A percentile compares a stretch with the other conserved stretches of the same genome.
These are phyloP conservation scores for Colletotrichum sp. DNA, from an alignment of 2,329 filamentous ascomycete species.

Conservation along the genomic window DNA sequence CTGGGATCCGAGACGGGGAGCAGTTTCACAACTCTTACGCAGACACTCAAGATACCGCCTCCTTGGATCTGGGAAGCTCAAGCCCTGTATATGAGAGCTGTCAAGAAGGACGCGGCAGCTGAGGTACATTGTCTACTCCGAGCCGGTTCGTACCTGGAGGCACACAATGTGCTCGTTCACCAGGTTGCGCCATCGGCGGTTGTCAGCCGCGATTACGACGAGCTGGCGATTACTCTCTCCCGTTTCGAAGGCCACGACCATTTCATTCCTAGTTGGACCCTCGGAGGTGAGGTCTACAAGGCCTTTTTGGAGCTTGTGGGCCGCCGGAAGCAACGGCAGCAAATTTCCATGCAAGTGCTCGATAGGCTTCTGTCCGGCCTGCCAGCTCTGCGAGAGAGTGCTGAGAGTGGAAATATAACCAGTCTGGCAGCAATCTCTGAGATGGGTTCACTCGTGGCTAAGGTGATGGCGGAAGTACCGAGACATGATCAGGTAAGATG, in stretches of 20 bases:
- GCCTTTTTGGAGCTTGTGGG: slow-evolving; percentile 61
- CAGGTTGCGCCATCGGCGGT: slow-evolving; percentile 83
- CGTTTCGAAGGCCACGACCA: slow-evolving; percentile 71
- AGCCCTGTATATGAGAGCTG: slow-evolving; percentile 79
- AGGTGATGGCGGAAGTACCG: slow-evolving; percentile 61
- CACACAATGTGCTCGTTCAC: slow-evolving; percentile 81
- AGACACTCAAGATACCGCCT: slow-evolving; percentile 72
- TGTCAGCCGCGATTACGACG: slow-evolving; percentile 80
- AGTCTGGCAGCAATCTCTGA: slow-evolving; percentile 80
- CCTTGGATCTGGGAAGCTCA: slow-evolving; percentile 88
- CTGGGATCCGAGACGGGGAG: slow-evolving; percentile 65
- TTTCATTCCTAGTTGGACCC: slow-evolving; percentile 74
- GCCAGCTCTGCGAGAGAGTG: slow-evolving; percentile 56
- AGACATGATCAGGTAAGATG: slow-evolving; percentile 62
- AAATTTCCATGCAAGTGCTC: slow-evolving; percentile 49
- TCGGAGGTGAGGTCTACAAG: slow-evolving; percentile 81
- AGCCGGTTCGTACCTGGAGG: slow-evolving; percentile 77
- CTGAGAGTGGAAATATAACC: slow-evolving; percentile 43
- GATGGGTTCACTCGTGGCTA: slow-evolving; percentile 78
- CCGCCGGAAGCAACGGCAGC: slow-evolving; percentile 42
- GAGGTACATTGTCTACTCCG: slow-evolving; percentile 84
- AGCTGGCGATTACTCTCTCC: slow-evolving; percentile 70
- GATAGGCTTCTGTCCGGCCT: slow-evolving; percentile 63
- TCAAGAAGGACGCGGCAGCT: slow-evolving; percentile 68
- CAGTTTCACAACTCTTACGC: slow-evolving; percentile 64